These are phyloP conservation scores for Irpex rosettiformis DNA, from an alignment of 1,284 basidiomycete genomes.

Conservation along the genomic window DNA sequence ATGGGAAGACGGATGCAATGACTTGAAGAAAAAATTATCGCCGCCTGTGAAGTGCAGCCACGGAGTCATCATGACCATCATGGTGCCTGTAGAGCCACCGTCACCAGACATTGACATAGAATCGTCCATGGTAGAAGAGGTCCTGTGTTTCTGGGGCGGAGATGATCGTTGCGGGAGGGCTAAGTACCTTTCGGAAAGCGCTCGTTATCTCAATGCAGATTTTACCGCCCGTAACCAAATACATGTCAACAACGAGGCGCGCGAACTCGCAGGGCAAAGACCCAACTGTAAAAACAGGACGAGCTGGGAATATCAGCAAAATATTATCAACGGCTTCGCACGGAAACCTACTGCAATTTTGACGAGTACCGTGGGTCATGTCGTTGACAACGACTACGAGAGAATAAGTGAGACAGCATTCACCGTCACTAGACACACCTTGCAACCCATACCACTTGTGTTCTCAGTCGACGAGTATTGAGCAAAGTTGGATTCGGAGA, in stretches of 20 bases:
- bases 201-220: neutral
- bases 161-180: neutral
- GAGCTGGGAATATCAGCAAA: neutral
- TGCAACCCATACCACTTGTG: too few species aligned
- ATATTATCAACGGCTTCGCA: neutral
- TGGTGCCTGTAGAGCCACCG: slow-evolving; percentile 4
- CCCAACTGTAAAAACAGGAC: neutral
- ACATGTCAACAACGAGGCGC: neutral
- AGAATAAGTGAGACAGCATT: too few species aligned
- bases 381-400: too few species aligned
- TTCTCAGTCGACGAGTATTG: neutral
- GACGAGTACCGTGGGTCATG: too few species aligned
- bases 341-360: too few species aligned
- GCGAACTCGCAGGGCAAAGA: neutral
- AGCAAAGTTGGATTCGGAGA: slow-evolving; percentile 29
- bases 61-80: slow-evolving; percentile 47
- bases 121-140: slow-evolving; percentile 4
- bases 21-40: slow-evolving; percentile 65
- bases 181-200: neutral
- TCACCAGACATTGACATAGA: slow-evolving; percentile 12
- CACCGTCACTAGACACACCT: too few species aligned
- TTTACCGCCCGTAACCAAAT: neutral
- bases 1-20: slow-evolving; percentile 61
- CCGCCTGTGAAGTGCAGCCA: slow-evolving; percentile 64
- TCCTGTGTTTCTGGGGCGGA: neutral